A percentile compares a stretch with the other conserved stretches of the same genome.
These are phyloP conservation scores for Rhytidiadelphus loreus DNA, from an alignment of 225 moss, liverwort and hornwort genomes.

Conservation along the genomic window DNA sequence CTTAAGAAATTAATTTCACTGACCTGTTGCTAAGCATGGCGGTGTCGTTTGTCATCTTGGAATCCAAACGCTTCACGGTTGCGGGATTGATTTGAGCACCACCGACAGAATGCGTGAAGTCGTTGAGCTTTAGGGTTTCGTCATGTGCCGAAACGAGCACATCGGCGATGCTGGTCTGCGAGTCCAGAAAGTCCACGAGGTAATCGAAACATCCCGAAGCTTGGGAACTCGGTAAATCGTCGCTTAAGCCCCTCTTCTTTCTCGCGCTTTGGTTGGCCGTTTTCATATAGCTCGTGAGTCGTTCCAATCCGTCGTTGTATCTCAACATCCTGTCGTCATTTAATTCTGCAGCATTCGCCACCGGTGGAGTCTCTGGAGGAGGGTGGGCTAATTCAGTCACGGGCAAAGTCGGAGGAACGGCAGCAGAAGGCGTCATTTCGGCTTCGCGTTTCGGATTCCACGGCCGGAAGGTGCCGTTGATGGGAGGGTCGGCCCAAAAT, in stretches of 20 bases:
- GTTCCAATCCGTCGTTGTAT: conserved; percentile 28
- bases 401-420: background rate
- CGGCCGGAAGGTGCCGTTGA: conserved; percentile 7
- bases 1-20: background rate
- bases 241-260: conserved; percentile 15
- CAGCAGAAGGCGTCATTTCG: conserved; percentile 5
- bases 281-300: conserved; percentile 39
- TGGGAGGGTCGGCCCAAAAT: conserved; percentile 22
- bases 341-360: background rate
- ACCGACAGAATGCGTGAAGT: background rate
- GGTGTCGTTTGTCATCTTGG: conserved; percentile 18
- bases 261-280: conserved; percentile 11
- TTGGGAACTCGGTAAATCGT: conserved; percentile 27
- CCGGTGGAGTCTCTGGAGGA: background rate
- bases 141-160: conserved; percentile 47
- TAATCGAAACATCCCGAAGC: conserved; percentile 47
- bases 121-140: conserved; percentile 16
- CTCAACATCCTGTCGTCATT: background rate
- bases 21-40: conserved; percentile 26
- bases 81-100: background rate
- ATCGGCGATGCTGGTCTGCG: conserved; percentile 44
- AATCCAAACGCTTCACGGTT: conserved; percentile 25
- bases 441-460: conserved; percentile 30
- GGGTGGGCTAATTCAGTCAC: background rate
- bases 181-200: conserved; percentile 37